Percentiles rank a stretch among this genome's conserved stretches.
These are phyloP conservation scores for Closterium sp. DNA, from an alignment of 139 green algal genomes.

Conservation along the genomic window DNA sequence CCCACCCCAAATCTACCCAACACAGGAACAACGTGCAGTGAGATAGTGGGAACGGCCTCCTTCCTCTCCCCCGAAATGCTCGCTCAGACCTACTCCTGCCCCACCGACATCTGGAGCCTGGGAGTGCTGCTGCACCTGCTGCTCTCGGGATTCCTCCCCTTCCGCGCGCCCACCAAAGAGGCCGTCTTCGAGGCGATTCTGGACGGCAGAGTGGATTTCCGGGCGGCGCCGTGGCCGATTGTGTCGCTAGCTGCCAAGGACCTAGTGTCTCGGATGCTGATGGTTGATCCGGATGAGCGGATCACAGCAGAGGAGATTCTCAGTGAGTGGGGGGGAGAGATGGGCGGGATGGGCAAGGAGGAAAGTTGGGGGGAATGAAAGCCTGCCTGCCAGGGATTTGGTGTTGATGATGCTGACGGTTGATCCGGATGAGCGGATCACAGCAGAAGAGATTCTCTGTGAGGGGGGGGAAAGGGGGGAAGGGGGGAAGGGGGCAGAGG, in stretches of 20 bases:
- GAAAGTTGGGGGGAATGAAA: no score
- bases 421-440: not conserved
- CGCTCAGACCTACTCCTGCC: not conserved
- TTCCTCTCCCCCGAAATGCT: no score
- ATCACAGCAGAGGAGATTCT: not conserved
- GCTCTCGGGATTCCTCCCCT: slow-evolving; percentile 7
- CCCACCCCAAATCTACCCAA: no score
- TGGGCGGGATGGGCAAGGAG: no score
- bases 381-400: not conserved
- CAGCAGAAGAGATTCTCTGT: not conserved
- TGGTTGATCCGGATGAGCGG: not conserved
- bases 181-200: slow-evolving; percentile 6
- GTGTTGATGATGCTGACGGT: not conserved
- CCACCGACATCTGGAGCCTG: not conserved
- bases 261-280: not conserved
- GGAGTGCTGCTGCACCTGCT: not conserved
- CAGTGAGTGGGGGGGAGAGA: not conserved
- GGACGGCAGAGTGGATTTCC: not conserved
- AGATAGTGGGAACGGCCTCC: not conserved
- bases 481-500: no score
- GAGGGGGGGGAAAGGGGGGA: no score
- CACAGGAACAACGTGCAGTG: not conserved
- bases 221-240: not conserved
- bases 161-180: not conserved
- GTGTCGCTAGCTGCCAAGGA: slow-evolving; percentile 1